Percentiles rank a stretch among this genome's conserved stretches.
Conservation (phyloP, 495 filamentous ascomycete species). For the Neurospora sp. region DNA sequence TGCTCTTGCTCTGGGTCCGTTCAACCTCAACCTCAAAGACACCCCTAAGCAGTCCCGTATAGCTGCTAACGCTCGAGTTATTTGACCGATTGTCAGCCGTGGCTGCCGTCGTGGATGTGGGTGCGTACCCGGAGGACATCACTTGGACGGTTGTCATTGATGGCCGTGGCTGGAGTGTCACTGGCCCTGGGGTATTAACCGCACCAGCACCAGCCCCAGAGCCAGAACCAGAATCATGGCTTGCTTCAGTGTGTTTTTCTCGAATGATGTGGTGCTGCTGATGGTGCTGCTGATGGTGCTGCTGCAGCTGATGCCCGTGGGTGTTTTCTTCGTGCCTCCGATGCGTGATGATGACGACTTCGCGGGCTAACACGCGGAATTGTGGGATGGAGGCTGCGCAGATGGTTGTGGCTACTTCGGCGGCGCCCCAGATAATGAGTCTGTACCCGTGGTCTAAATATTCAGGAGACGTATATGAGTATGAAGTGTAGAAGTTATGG, state of each 20-base stretch:
- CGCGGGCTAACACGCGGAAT: slow-evolving; percentile 19
- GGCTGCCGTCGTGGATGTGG: not conserved
- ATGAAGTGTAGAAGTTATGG: not conserved
- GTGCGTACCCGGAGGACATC: not conserved
- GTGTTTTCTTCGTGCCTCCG: not conserved
- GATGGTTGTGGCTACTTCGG: slow-evolving; percentile 24
- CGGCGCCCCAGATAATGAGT: slow-evolving; percentile 19
- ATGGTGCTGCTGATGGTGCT: too few relatives aligned
- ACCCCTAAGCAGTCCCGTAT: not conserved
- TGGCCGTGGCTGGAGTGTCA: not conserved
- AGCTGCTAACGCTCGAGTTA: not conserved
- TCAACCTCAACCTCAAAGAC: not conserved
- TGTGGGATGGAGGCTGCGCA: slow-evolving; percentile 26
- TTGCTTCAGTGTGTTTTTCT: not conserved
- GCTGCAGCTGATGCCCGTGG: not conserved
- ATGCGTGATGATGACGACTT: slow-evolving; percentile 7
- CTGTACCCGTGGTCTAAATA: slow-evolving; percentile 15
- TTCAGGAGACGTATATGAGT: not conserved
- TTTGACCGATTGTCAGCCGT: not conserved
- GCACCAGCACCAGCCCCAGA: not conserved
- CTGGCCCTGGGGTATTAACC: not conserved
- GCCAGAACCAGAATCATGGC: not conserved
- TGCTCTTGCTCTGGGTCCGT: not conserved
- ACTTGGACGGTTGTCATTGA: not conserved
- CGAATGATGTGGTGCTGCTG: not conserved